Evolutionary conservation across 306 rosid species (phyloP), one percentile per base, ranked within the genome.

Genomic region (Pueraria montana): DNA sequence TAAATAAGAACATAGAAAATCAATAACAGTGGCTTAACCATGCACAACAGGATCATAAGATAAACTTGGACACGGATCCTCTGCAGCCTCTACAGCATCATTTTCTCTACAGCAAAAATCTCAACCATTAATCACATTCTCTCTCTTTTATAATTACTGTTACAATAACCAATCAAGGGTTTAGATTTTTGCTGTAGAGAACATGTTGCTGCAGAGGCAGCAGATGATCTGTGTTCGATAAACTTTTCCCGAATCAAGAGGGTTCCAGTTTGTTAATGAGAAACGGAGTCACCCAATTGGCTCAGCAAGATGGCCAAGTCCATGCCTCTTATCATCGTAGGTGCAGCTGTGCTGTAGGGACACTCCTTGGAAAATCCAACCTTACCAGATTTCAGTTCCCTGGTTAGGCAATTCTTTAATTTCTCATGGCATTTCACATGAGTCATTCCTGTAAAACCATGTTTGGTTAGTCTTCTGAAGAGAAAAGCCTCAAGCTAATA

Each of bases 301-400:
- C 94, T 91, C 18, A 96, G 63, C 61, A 91, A n/a, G 83, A 93
- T 92, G 45, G 97, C 98, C 77, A 93, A 55, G 80, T 96, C 97
- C 97, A 96, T 96, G 78, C 91, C 98, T 71, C 85, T 89, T 38
- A 88, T 87, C 98, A 93, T 95, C 11, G 92, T 93, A 12, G 98
- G 84, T 56, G 86, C 90, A 58, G 92, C 91, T 5, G 58, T 84
- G 45, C 83, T 84, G 34, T 78, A 73, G 8, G 97, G 97, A 80
- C 96, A 93, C 56, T 70, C 82, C 62, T 74, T 43, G 0, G 98
- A 92, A 85, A 93, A 95, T 73, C 98, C 97, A 74, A 11, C 80
- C 84, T 87, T 92, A 12, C 98, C 96, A 21, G 97, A 91, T 53
- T 88, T 89, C 7, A 63, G 83, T 49, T 64, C 94, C 85, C 24